These are phyloP conservation scores for Penicillium sp. DNA, from an alignment of 2,329 filamentous ascomycete species.

Conservation along the genomic window DNA sequence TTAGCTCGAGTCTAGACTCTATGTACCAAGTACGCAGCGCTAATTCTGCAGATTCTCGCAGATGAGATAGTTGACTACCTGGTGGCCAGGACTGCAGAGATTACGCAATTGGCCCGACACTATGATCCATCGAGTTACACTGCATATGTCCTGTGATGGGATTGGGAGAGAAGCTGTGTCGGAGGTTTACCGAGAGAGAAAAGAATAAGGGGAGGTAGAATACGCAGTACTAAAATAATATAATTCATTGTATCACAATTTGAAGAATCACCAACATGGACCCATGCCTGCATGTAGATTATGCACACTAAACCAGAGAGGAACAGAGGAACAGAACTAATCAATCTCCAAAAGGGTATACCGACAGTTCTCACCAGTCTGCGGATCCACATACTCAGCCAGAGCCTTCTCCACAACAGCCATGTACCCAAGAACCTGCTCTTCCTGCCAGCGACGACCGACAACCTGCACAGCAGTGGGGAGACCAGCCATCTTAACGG, in stretches of 20 bases:
- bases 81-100: not conserved
- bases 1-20: too few species aligned
- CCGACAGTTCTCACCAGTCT: conserved; percentile 33
- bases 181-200: not conserved
- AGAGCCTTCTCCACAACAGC: conserved; percentile 71
- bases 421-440: conserved; percentile 83
- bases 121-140: not conserved
- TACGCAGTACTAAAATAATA: too few species aligned
- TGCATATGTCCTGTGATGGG: not conserved
- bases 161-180: too few species aligned
- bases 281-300: too few species aligned
- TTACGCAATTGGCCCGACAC: not conserved
- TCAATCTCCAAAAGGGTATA: conserved; percentile 40
- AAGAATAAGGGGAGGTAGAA: not conserved
- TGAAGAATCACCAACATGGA: not conserved
- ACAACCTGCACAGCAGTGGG: conserved; percentile 84
- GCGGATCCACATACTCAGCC: conserved; percentile 43
- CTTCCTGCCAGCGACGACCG: conserved; percentile 74
- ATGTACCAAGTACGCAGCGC: too few species aligned
- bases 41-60: not conserved
- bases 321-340: conserved; percentile 15
- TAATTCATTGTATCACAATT: too few species aligned
- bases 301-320: not conserved
- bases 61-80: not conserved
- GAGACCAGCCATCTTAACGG: conserved; percentile 76